Percentiles rank a stretch among this genome's conserved stretches.
These are phyloP conservation scores for Pestalotiopsis sp. DNA, from an alignment of 2,329 filamentous ascomycete genomes.

Conservation along the genomic window DNA sequence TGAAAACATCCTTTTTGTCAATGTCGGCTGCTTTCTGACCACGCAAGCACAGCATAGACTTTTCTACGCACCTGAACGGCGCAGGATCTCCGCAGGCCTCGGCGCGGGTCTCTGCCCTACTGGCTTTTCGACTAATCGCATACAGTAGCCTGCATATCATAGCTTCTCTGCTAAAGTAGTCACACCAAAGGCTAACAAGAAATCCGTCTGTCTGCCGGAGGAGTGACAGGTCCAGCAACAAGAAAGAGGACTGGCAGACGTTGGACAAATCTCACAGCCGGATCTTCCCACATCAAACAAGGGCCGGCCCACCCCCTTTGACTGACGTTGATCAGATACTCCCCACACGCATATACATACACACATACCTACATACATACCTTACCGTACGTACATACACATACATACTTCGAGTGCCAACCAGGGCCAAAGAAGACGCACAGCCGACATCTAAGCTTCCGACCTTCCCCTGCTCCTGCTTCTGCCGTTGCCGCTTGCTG, in stretches of 20 bases:
- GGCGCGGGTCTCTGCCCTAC: background rate
- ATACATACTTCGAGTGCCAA: constrained; percentile 6
- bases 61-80: constrained; percentile 9
- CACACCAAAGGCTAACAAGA: background rate
- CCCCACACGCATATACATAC: too few relatives aligned
- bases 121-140: background rate
- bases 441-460: background rate
- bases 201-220: background rate
- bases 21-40: background rate
- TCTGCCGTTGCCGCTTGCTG: background rate
- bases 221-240: background rate
- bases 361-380: too few relatives aligned
- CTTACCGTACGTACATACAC: background rate
- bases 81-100: background rate
- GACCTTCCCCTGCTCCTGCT: background rate
- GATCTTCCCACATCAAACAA: constrained; percentile 9
- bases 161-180: background rate
- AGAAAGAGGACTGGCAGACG: background rate
- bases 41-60: constrained; percentile 12
- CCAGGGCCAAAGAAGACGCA: constrained; percentile 1
- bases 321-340: constrained; percentile 1
- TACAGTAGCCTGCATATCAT: background rate
- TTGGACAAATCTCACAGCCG: constrained; percentile 8
- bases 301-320: background rate
- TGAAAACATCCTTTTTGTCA: background rate